Base-by-base conservation (phyloP, 768 basidiomycete genomes). In the Hygrophoropsis aurantiaca region DNA sequence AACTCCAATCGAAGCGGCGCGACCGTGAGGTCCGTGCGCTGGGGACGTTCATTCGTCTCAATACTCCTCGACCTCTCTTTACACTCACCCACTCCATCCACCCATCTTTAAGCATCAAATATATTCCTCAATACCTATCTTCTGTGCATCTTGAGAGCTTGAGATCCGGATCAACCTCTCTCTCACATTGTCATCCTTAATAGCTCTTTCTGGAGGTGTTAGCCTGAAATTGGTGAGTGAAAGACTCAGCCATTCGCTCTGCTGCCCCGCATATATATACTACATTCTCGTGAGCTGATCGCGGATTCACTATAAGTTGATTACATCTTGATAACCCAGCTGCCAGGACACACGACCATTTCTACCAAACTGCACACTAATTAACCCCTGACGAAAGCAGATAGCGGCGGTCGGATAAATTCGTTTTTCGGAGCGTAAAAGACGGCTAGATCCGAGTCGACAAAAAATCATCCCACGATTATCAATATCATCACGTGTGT, bases 401-500 rank as follows among this genome's bases (percentile, higher is more conserved):
- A 26, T 21, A 9, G 15, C 8, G 26, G 20, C n/a, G 18, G 21
- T 3, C 21, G 18, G 8, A n/a, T 8, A 3, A 15, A 6, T 2
- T 40, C 10, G 15, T 20, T 15, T 11, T 1, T 40, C 15, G 19
- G 11, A 13, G 15, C n/a, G 7, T 8, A 23, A 13, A 11, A 19
- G 10, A 16, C 13, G 15, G 38, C 11, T 8, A 9, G 16, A 25
- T 7, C 26, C 39, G 23, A 4, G 10, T 18, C 21, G 37, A 11
- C 19, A 7, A 44, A 4, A 1, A 11, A 6, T 4, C 4, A 19
- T 30, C 40, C 43, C 38, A 44, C 5, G 9, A 35, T 38, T 45
- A 42, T 52, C 46, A 25, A 32, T 48, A 50, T 26, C 42, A 40
- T 38, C 47, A 45, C 35, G 15, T 3, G 18, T 24, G 27, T 20